A percentile compares a stretch with the other conserved stretches of the same genome.
Evolutionary conservation across 2,329 filamentous ascomycete species (phyloP).

Genomic region (Fusarium paranaense): DNA sequence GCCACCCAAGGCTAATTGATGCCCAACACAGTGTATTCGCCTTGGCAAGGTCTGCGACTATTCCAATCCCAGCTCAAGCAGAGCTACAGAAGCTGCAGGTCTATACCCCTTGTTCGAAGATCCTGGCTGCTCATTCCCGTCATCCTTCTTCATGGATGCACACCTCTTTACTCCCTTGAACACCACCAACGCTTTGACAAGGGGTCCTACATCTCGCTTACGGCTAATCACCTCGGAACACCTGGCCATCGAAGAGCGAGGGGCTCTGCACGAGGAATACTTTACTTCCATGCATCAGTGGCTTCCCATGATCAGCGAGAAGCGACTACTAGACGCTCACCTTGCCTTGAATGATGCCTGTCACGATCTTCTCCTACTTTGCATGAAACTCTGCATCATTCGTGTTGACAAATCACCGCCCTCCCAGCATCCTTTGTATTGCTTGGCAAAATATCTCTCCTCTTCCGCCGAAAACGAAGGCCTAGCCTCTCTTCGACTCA

Average conservation of each 20-base stretch:
- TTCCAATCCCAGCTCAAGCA: background rate
- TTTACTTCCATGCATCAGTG: conserved; percentile 27
- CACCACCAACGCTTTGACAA: background rate
- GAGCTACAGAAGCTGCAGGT: background rate
- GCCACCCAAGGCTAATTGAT: background rate
- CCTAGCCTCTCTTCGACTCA: conserved; percentile 23
- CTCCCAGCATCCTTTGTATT: conserved; percentile 16
- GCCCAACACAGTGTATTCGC: conserved; percentile 3
- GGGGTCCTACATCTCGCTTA: background rate
- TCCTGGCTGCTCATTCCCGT: conserved; percentile 3
- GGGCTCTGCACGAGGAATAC: conserved; percentile 8
- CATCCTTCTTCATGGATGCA: conserved; percentile 29
- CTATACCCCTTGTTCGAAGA: background rate
- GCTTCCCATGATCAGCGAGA: conserved; percentile 34
- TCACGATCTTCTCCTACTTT: conserved; percentile 26
- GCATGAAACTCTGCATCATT: conserved; percentile 30
- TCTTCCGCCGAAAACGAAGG: conserved; percentile 17
- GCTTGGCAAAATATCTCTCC: conserved; percentile 13
- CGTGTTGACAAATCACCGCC: background rate
- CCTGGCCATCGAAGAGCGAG: background rate
- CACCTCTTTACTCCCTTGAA: conserved; percentile 11
- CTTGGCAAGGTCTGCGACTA: conserved; percentile 12
- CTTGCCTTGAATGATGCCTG: background rate
- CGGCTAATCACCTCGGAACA: background rate
- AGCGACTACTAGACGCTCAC: conserved; percentile 9